A percentile compares a stretch with the other conserved stretches of the same genome.
Conservation (phyloP, 2,329 filamentous ascomycete genomes). For the Diaporthe velutina region DNA sequence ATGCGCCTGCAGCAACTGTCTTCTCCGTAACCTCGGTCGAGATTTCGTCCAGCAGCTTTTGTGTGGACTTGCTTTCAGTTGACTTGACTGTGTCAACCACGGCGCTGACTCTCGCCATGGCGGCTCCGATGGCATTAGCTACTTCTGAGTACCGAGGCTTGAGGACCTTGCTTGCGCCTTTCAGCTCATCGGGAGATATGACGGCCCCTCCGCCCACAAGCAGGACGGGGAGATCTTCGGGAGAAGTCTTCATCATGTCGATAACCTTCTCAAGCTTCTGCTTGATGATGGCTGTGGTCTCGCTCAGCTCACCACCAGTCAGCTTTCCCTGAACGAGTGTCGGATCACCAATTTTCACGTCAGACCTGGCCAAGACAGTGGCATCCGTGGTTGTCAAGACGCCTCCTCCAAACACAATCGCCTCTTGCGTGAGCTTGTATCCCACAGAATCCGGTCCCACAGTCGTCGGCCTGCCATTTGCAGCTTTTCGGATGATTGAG, state of each 20-base stretch:
- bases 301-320: conserved; percentile 49
- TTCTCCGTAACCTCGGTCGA: conserved; percentile 57
- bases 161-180: conserved; percentile 67
- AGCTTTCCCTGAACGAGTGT: conserved; percentile 50
- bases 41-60: conserved; percentile 55
- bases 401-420: conserved; percentile 62
- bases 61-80: conserved; percentile 55
- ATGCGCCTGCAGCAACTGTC: conserved; percentile 60
- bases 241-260: conserved; percentile 74
- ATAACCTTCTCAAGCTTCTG: conserved; percentile 67
- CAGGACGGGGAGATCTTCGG: conserved; percentile 69
- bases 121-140: conserved; percentile 75
- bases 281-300: conserved; percentile 58
- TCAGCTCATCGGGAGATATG: conserved; percentile 66
- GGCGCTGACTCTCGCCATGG: conserved; percentile 70
- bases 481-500: conserved; percentile 51
- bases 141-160: conserved; percentile 70
- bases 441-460: conserved; percentile 67
- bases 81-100: conserved; percentile 65
- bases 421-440: conserved; percentile 58
- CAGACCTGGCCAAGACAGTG: conserved; percentile 52
- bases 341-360: conserved; percentile 57
- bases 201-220: conserved; percentile 75
- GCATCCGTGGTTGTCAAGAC: conserved; percentile 71
- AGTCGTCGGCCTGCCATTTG: conserved; percentile 47